phyloP scores from a whole-genome alignment of 2,329 filamentous ascomycete species.

The Phialophora chinensis region DNA sequence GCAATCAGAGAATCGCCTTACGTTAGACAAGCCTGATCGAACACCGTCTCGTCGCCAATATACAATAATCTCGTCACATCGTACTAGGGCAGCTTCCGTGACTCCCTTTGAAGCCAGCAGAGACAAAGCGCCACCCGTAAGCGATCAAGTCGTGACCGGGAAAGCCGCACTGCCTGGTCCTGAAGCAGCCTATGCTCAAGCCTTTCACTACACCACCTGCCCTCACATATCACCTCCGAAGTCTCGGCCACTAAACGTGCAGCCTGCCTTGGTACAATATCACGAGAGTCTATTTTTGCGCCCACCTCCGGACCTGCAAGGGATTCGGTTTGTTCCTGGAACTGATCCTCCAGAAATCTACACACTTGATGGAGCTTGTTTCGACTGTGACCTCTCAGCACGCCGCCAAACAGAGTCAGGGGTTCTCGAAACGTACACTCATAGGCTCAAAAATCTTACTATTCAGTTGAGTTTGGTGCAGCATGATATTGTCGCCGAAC shows the following conservation, averaged over 20 bases:
- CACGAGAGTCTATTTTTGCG: conserved; percentile 23
- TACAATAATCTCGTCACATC: neutral
- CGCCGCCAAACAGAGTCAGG: conserved; percentile 31
- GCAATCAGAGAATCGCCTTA: neutral
- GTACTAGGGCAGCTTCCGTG: neutral
- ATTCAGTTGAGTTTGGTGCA: conserved; percentile 23
- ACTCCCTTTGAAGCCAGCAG: neutral
- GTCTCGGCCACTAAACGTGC: conserved; percentile 35
- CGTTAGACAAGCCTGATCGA: neutral
- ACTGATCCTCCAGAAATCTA: conserved; percentile 19
- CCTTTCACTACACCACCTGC: conserved; percentile 36
- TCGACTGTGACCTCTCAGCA: conserved; percentile 31
- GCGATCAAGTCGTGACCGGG: neutral
- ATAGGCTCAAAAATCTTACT: conserved; percentile 24
- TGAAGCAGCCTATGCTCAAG: conserved; percentile 29
- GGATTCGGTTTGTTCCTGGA: neutral
- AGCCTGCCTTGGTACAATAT: conserved; percentile 25
- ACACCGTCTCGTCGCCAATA: neutral
- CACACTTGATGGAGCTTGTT: conserved; percentile 33
- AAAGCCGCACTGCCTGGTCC: conserved; percentile 26
- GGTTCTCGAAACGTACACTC: conserved; percentile 28
- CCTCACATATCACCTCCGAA: conserved; percentile 35
- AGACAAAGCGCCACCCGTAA: neutral
- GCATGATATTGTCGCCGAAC: conserved; percentile 20
- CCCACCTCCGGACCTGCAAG: conserved; percentile 22